Conservation (phyloP, 805 yeast genomes). For the Saccharomyces mikatae region DNA sequence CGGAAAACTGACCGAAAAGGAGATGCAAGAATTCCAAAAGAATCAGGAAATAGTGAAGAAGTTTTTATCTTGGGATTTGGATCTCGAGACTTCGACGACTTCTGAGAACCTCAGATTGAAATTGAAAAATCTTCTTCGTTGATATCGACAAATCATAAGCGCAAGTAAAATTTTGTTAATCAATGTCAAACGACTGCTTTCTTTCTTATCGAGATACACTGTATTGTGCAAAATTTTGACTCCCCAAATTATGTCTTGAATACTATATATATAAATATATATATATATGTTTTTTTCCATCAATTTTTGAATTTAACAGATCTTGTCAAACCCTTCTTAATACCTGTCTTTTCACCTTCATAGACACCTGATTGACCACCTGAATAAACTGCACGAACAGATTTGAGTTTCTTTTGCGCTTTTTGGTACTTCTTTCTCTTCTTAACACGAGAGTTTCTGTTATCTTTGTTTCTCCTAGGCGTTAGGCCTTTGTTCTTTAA, state of each 20-base stretch:
- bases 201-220: neutral
- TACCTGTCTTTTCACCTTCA: conserved; percentile 94
- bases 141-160: neutral
- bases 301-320: conserved; percentile 57
- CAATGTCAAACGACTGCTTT: neutral
- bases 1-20: conserved; percentile 10
- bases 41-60: conserved; percentile 17
- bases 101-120: conserved; percentile 6
- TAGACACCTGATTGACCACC: conserved; percentile 66
- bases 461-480: conserved; percentile 84
- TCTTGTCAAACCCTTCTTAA: conserved; percentile 85
- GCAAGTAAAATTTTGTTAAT: neutral
- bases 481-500: conserved; percentile 94
- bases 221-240: neutral
- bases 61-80: conserved; percentile 27
- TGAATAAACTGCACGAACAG: conserved; percentile 83
- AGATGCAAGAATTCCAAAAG: conserved; percentile 9
- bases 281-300: neutral
- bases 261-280: neutral
- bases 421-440: conserved; percentile 94
- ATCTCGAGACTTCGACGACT: conserved; percentile 11
- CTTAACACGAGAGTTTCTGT: conserved; percentile 93
- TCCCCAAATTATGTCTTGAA: conserved; percentile 1
- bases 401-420: conserved; percentile 88
- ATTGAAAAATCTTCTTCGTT: conserved; percentile 1